Conservation (phyloP, 371 early-diverging fungal species). For the Mortierella sp. region DNA sequence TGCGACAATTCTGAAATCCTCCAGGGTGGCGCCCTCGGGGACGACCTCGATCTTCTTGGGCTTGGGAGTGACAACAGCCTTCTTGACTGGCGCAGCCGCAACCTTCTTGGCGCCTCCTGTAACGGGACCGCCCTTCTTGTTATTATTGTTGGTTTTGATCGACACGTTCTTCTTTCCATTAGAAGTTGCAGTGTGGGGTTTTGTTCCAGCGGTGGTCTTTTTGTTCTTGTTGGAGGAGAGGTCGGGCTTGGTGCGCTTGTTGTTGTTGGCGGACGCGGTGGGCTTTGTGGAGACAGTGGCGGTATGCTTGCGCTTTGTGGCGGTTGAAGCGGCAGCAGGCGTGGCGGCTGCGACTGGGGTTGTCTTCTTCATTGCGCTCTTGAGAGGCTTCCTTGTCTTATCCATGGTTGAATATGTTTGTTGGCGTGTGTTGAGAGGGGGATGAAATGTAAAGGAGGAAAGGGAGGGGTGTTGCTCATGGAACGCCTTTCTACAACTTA, state of each 20-base stretch:
- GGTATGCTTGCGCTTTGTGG: constrained; percentile 33
- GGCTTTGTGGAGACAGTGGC: constrained; percentile 20
- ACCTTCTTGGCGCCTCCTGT: constrained; percentile 15
- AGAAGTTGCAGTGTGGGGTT: background rate
- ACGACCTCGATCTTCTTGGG: constrained; percentile 53
- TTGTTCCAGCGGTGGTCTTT: constrained; percentile 2
- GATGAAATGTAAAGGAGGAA: background rate
- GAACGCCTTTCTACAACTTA: background rate
- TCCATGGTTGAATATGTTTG: constrained; percentile 23
- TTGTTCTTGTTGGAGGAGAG: constrained; percentile 14
- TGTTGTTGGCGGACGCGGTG: constrained; percentile 10
- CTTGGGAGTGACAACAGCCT: constrained; percentile 21
- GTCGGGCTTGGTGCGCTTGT: constrained; percentile 12
- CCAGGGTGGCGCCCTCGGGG: constrained; percentile 57
- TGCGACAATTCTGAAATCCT: constrained; percentile 80
- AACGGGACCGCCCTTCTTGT: constrained; percentile 18
- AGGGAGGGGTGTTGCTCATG: background rate
- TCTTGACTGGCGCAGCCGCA: constrained; percentile 21
- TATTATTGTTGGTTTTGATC: background rate
- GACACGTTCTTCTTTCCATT: constrained; percentile 21
- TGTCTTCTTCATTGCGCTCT: constrained; percentile 54
- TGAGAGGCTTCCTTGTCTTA: constrained; percentile 47
- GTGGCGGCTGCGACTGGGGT: background rate
- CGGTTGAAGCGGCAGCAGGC: background rate
- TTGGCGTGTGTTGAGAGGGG: background rate